Conservation (phyloP, 169 alveolate genomes). For the Besnoitia besnoiti region DNA sequence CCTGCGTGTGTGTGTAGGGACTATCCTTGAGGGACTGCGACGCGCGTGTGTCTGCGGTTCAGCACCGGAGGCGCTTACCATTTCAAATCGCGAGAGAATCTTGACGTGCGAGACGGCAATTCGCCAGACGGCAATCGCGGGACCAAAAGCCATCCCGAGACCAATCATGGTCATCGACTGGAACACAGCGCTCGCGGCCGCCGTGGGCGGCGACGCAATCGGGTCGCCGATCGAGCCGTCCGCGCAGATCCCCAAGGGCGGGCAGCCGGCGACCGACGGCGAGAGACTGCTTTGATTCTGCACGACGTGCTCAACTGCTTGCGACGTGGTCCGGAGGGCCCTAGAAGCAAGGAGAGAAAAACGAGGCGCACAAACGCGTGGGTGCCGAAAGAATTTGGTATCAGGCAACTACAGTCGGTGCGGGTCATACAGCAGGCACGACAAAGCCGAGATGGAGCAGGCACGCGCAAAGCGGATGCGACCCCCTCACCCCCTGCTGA, state of each 20-base stretch:
- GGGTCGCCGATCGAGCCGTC: conserved; percentile 53
- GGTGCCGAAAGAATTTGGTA: neutral
- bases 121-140: conserved; percentile 47
- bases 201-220: conserved; percentile 58
- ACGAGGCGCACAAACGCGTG: no score
- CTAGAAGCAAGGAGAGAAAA: neutral
- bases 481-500: no score
- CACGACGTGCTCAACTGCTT: neutral
- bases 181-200: conserved; percentile 40
- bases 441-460: neutral
- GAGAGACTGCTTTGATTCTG: neutral
- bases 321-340: conserved; percentile 2
- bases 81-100: conserved; percentile 56
- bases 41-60: neutral
- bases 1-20: no score
- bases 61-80: conserved; percentile 42
- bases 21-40: neutral
- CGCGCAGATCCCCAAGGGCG: conserved; percentile 66
- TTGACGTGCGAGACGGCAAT: conserved; percentile 57
- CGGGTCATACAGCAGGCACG: neutral
- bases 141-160: conserved; percentile 38
- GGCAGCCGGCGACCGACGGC: conserved; percentile 8
- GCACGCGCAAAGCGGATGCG: neutral
- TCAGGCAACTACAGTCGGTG: neutral
- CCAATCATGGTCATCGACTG: conserved; percentile 50